A percentile compares a stretch with the other conserved stretches of the same genome.
Evolutionary conservation across 202 grass and related monocot species (phyloP).

Genomic region (Schoenoplectus triqueter): DNA sequence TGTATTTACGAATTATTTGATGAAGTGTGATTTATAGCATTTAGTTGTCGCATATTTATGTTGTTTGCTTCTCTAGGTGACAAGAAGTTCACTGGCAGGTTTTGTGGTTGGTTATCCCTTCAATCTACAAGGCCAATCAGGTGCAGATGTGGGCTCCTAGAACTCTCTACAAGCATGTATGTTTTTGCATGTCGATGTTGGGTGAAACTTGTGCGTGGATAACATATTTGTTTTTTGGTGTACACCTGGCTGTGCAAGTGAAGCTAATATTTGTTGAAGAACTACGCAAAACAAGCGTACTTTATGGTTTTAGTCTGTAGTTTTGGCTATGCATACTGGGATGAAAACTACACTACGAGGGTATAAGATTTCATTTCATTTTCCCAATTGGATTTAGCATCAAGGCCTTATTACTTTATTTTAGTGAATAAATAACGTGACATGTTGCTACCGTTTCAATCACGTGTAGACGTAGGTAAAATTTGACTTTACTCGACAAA

Average conservation of each 20-base stretch:
- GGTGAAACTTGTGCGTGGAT: conserved; percentile 42
- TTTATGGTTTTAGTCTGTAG: conserved; percentile 48
- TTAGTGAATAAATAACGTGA: too few species aligned
- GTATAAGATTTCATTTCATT: conserved; percentile 42
- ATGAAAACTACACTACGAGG: conserved; percentile 94
- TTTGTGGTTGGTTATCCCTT: conserved; percentile 85
- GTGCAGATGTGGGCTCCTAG: conserved; percentile 47
- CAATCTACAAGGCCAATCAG: conserved; percentile 63
- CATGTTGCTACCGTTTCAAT: too few species aligned
- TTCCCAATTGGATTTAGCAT: background rate
- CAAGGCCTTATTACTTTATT: conserved; percentile 34
- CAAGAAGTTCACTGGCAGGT: conserved; percentile 56
- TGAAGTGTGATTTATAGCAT: background rate
- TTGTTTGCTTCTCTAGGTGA: conserved; percentile 53
- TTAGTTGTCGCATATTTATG: background rate
- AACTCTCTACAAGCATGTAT: conserved; percentile 33
- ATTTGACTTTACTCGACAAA: too few species aligned
- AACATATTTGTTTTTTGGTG: conserved; percentile 39
- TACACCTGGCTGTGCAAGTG: conserved; percentile 70
- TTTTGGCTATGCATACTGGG: conserved; percentile 71
- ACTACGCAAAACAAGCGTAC: conserved; percentile 67
- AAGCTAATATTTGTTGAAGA: conserved; percentile 71
- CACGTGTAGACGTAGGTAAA: too few species aligned
- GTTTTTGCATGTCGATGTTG: background rate
- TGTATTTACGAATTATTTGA: too few species aligned